A percentile compares a stretch with the other conserved stretches of the same genome.
These are phyloP conservation scores for Zhuliangozyma blackwelliae DNA, from an alignment of 1,139 yeast species.

Conservation along the genomic window DNA sequence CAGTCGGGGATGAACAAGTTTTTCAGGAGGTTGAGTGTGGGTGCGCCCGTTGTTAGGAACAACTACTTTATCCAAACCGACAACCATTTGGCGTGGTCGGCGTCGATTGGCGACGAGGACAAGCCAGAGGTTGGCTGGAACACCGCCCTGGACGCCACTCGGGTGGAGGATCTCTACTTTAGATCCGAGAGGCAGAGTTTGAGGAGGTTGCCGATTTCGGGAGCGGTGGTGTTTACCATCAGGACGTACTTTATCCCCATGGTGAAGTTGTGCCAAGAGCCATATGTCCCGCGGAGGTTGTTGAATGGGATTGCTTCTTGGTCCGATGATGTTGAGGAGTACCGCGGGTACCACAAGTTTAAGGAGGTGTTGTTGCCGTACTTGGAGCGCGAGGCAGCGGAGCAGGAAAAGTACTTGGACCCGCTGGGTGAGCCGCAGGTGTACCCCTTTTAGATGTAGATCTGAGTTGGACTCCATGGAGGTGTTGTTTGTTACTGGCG, in stretches of 20 bases:
- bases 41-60: conserved; percentile 57
- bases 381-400: conserved; percentile 44
- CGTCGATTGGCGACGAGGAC: conserved; percentile 56
- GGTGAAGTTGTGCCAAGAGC: conserved; percentile 50
- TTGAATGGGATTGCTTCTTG: conserved; percentile 56
- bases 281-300: conserved; percentile 55
- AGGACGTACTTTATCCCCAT: conserved; percentile 61
- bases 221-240: conserved; percentile 59
- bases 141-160: conserved; percentile 50
- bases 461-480: background rate
- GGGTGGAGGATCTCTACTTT: conserved; percentile 44
- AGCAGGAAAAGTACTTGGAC: conserved; percentile 49
- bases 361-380: conserved; percentile 53
- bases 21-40: conserved; percentile 51
- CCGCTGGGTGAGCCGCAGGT: conserved; percentile 32
- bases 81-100: conserved; percentile 59
- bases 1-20: conserved; percentile 63
- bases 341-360: conserved; percentile 54
- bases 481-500: background rate
- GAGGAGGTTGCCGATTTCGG: conserved; percentile 58
- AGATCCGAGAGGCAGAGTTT: conserved; percentile 69
- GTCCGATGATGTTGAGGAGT: conserved; percentile 55
- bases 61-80: conserved; percentile 66
- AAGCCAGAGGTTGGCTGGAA: conserved; percentile 53
- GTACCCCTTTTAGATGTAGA: conserved; percentile 35